Percentiles rank a stretch among this genome's conserved stretches.
Conservation (phyloP, 352 stramenopile genomes). For the Phytophthora fragariae region DNA sequence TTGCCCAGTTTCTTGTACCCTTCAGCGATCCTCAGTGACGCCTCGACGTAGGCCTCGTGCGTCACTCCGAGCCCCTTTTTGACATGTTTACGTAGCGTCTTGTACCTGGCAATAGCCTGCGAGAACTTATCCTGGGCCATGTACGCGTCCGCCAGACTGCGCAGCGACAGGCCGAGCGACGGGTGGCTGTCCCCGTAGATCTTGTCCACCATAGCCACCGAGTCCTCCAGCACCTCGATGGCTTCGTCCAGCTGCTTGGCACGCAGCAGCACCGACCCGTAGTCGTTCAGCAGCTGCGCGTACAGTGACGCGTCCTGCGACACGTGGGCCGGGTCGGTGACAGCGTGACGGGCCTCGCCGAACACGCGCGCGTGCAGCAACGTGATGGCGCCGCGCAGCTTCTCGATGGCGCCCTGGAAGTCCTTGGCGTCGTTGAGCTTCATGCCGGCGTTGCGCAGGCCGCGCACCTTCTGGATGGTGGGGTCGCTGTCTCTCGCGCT, state of each 20-base stretch:
- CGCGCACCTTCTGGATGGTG: conserved; percentile 67
- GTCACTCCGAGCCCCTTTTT: conserved; percentile 65
- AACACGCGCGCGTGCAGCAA: conserved; percentile 80
- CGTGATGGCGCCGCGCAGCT: conserved; percentile 73
- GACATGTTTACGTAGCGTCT: conserved; percentile 74
- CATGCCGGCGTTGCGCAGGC: conserved; percentile 79
- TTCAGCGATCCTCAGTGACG: conserved; percentile 70
- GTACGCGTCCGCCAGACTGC: conserved; percentile 83
- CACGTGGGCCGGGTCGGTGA: conserved; percentile 65
- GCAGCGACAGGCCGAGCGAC: conserved; percentile 75
- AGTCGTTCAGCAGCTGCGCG: conserved; percentile 83
- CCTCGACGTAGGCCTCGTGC: conserved; percentile 83
- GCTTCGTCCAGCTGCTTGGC: conserved; percentile 80
- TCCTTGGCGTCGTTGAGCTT: conserved; percentile 72
- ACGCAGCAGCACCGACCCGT: conserved; percentile 77
- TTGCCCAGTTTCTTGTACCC: conserved; percentile 76
- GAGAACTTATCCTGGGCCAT: conserved; percentile 79
- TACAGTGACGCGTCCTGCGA: conserved; percentile 80
- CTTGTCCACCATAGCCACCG: conserved; percentile 73
- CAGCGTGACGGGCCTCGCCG: conserved; percentile 46
- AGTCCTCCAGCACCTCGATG: conserved; percentile 80
- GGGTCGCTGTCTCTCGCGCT: conserved; percentile 63
- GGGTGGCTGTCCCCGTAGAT: conserved; percentile 86
- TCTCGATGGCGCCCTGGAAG: conserved; percentile 60
- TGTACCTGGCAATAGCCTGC: conserved; percentile 76